Base-by-base conservation (phyloP, 202 grass and related monocot species). In the Schoenoplectus triqueter region DNA sequence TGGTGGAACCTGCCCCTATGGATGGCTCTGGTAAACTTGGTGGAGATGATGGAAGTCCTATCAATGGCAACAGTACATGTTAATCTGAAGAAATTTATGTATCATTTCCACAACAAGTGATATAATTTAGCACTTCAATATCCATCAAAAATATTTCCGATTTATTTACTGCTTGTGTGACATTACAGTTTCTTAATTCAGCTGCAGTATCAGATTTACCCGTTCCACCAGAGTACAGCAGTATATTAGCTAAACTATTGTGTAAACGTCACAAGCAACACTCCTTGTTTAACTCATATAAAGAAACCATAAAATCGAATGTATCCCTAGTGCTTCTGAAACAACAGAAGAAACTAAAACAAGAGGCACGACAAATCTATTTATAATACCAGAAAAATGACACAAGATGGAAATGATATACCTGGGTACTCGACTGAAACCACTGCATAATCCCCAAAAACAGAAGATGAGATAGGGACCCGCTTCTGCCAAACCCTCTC, bases 391-490 rank as follows among this genome's bases (percentile, higher is more conserved):
- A 70, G 22, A 44, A 80, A 64, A 65, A 78, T 45, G 67, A 47
- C 15, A 75, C 65, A 31, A 57, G 14, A 66, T 15, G 52, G 72
- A 70, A 87, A 77, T 69, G 42, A 88, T 18, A 83, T 90, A 99
- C 93, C 96, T 90, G 94, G 92, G 86, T 99, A 99, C 73, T 82
- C 87, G 80, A 96, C 87, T 65, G 92, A 87, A 80, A 92, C 74
- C 69, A 99, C 90, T 90, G 88, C 67, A 73, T 96, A 96, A 56
- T 96, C 84, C 81, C 96, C 93, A 90, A 99, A 99, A 68, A 94
- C 57, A 68, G 96, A 85, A 68, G 87, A 85, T 85, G 93, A 86
- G 80, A 96, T 88, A 6, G 90, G 82, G 76, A 99, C 67, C 80
- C 88, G 93, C 82, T 94, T 96, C 66, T 96, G 88, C 87, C 87